Conservation (phyloP, 192 early-diverging fungal species). For the Oehlia diaphana region DNA sequence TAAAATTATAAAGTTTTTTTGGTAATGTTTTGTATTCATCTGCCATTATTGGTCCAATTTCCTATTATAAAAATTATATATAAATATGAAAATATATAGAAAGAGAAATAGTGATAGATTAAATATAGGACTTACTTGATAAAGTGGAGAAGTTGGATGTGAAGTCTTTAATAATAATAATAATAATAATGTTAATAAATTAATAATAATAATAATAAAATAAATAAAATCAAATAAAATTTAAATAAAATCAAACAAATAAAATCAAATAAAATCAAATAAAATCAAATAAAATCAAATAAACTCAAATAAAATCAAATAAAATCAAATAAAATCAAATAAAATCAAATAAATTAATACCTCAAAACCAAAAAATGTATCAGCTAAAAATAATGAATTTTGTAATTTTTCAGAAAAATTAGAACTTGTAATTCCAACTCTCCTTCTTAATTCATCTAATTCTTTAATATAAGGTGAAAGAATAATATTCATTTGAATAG, state of each 20-base stretch:
- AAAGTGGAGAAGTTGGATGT: neutral
- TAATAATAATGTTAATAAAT: too few relatives aligned
- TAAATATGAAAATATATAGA: too few relatives aligned
- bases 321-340: neutral
- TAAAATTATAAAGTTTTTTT: neutral
- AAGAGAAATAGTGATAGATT: too few relatives aligned
- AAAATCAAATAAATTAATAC: neutral
- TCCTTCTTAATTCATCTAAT: conserved; percentile 14
- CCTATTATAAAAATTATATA: neutral
- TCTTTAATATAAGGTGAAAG: neutral
- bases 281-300: too few relatives aligned
- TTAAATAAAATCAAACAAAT: neutral
- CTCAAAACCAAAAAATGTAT: conserved; percentile 28
- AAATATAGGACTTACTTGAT: neutral
- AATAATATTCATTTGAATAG: neutral
- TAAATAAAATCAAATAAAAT: neutral
- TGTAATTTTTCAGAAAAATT: neutral
- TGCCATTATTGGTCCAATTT: conserved; percentile 40
- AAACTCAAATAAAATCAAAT: too few relatives aligned
- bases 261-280: neutral
- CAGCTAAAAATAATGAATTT: conserved; percentile 16
- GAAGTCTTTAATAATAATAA: neutral
- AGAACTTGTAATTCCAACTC: neutral
- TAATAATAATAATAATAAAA: neutral
- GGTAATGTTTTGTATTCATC: conserved; percentile 20